These are phyloP conservation scores for Phenoliferia sp. DNA, from an alignment of 1,284 basidiomycete genomes.

Conservation along the genomic window DNA sequence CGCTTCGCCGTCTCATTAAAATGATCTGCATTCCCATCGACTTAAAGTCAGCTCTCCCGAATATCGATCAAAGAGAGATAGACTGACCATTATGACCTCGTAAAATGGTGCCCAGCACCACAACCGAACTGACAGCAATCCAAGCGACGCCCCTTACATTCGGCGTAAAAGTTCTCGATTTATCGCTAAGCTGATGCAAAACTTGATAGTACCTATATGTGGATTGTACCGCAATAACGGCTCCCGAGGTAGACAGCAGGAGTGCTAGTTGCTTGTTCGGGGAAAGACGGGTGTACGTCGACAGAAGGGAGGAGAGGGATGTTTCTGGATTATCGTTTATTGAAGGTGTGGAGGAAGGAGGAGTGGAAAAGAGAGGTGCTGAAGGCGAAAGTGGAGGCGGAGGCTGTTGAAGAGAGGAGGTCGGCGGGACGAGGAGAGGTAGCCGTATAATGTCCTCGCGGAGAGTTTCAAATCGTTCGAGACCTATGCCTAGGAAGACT, in stretches of 20 bases:
- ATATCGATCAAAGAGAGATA: not conserved
- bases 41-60: not conserved
- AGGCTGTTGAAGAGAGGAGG: not conserved
- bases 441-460: slow-evolving; percentile 1
- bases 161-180: not conserved
- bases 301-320: not conserved
- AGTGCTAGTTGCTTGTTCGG: not conserved
- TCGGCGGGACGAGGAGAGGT: not conserved
- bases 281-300: not conserved
- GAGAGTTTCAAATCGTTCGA: slow-evolving; percentile 1
- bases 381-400: not conserved
- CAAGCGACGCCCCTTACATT: not conserved
- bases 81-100: not conserved
- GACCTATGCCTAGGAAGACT: not conserved
- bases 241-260: not conserved
- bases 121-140: not conserved
- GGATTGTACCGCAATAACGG: not conserved
- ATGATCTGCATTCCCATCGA: not conserved
- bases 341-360: not conserved
- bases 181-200: not conserved
- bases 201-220: not conserved
- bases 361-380: not conserved
- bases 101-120: not conserved
- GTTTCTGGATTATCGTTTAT: not conserved
- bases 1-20: not conserved